phyloP scores from a whole-genome alignment of 2,329 filamentous ascomycete genomes.

The Microthyrium microscopicum region DNA sequence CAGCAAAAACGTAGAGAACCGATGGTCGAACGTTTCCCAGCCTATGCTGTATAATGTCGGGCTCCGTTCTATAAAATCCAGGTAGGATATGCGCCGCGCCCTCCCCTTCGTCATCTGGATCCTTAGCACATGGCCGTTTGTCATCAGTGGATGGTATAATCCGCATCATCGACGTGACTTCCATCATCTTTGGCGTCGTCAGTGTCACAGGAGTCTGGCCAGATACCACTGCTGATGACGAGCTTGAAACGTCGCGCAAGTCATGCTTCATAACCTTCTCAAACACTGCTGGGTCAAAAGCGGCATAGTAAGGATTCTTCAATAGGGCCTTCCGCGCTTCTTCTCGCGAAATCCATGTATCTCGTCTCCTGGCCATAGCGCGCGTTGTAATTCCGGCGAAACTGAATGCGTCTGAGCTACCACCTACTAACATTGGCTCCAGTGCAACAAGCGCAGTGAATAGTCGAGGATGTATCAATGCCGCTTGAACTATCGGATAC shows the following conservation, averaged over 20 bases:
- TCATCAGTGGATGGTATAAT: too few species aligned
- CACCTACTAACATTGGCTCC: constrained; percentile 60
- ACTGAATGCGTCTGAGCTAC: constrained; percentile 45
- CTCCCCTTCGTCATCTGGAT: constrained; percentile 19
- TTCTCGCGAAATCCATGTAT: constrained; percentile 62
- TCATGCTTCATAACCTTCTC: constrained; percentile 57
- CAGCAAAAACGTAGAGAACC: constrained; percentile 55
- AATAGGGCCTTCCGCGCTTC: constrained; percentile 52
- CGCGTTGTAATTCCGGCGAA: too few species aligned
- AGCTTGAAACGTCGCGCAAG: constrained; percentile 57
- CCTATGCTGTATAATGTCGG: constrained; percentile 35
- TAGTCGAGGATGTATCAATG: constrained; percentile 66
- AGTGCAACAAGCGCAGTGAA: constrained; percentile 59
- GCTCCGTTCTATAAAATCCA: constrained; percentile 58
- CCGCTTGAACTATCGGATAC: constrained; percentile 52
- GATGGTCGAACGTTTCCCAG: constrained; percentile 47
- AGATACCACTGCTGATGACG: too few species aligned
- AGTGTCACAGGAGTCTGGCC: too few species aligned
- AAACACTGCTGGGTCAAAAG: constrained; percentile 70
- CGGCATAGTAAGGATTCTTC: constrained; percentile 57
- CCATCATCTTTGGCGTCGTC: constrained; percentile 72
- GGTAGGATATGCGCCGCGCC: too few species aligned
- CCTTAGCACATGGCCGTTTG: too few species aligned
- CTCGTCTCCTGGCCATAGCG: too few species aligned
- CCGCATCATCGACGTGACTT: constrained; percentile 63